Conservation (phyloP, 495 filamentous ascomycete species). For the Daldinia bambusicola region DNA sequence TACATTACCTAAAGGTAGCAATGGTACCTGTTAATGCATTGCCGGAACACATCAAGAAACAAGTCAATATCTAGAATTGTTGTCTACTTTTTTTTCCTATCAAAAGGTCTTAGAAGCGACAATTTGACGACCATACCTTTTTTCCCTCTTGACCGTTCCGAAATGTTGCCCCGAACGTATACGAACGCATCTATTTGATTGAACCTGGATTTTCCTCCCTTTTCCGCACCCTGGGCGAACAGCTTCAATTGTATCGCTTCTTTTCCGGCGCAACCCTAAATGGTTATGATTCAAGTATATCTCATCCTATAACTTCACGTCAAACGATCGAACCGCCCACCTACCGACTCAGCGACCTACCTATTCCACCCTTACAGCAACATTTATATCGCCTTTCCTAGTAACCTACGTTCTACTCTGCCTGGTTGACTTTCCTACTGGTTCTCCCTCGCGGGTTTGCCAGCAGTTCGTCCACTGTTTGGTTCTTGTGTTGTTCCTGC, state of each 20-base stretch:
- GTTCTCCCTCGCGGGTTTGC: background rate
- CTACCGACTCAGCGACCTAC: background rate
- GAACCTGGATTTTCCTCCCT: conserved; percentile 13
- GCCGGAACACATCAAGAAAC: conserved; percentile 25
- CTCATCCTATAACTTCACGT: background rate
- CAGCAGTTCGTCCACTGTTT: conserved; percentile 2
- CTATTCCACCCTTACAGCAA: background rate
- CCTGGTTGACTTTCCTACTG: background rate
- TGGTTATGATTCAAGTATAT: conserved; percentile 8
- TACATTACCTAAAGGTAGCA: conserved; percentile 1
- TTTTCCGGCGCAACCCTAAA: conserved; percentile 11
- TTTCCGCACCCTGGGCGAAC: background rate
- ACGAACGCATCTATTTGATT: conserved; percentile 26
- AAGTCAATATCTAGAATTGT: conserved; percentile 8
- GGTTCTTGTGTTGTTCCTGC: conserved; percentile 5
- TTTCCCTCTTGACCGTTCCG: conserved; percentile 1
- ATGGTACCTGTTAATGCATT: conserved; percentile 18
- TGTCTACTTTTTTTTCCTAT: conserved; percentile 2
- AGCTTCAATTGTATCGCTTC: conserved; percentile 12
- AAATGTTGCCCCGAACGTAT: conserved; percentile 17
- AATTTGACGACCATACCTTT: background rate
- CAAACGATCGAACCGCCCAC: conserved; percentile 2
- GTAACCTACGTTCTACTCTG: background rate
- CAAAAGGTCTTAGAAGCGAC: conserved; percentile 1
- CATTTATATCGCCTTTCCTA: conserved; percentile 2